Evolutionary conservation across 371 early-diverging fungal genomes (phyloP), one percentile per base, ranked within the genome.

Genomic region (Circinella minor): DNA sequence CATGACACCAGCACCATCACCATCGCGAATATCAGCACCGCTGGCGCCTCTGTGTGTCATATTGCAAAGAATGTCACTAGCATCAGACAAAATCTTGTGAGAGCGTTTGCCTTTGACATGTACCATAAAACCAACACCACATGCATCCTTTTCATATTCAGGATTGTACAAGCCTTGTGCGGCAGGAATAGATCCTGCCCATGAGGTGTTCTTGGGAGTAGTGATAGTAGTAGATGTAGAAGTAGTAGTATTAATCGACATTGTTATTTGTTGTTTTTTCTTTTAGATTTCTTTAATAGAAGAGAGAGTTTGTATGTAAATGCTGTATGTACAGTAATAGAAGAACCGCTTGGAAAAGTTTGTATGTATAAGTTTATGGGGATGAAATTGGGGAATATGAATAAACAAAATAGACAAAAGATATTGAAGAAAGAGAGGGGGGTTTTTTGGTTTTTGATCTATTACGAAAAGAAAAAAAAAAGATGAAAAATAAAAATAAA

Each of bases 51-150:
- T 91, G 82, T 98, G 98, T 63, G 94, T 94, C 97, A 97, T 96
- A 83, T 96, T 97, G 86, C 96, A 96, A 37, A 98, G 91, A 72
- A 98, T 88, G 76, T 83, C 79, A 70, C 89, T 86, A 14, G 97
- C 96, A 81, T 98, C 94, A 64, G 86, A 89, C 59, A 98, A 85
- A 65, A 98, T 92, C 77, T 90, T 87, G 89, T 98, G 95, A n/a
- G 93, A 91, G 43, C 90, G 77, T 10, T 81, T 74, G 67, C 93
- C 94, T 75, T 95, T 93, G 82, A 98, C 94, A 80, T 94, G 92
- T 61, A 94, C 93, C 73, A 96, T 92, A 77, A 98, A 98, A 3
- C 98, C 98, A 66, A 98, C 98, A 83, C 98, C 98, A 80, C 98
- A 98, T 10, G 96, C 89, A 77, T 97, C 98, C 71, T 94, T 94